Conservation (phyloP, 2,329 filamentous ascomycete genomes). For the Nannizziopsis barbatae region DNA sequence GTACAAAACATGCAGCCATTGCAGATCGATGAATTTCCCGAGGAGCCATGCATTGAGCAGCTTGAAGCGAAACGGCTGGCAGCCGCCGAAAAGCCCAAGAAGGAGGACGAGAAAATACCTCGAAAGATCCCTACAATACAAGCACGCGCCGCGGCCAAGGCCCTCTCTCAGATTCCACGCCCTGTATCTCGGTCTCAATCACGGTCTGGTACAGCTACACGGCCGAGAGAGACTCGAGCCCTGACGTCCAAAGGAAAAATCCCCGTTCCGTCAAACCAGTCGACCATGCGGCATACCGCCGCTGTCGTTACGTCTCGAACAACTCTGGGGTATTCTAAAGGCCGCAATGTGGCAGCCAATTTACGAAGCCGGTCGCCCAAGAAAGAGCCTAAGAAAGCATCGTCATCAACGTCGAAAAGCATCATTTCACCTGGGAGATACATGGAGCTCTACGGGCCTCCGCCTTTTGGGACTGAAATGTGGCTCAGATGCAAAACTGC, state of each 20-base stretch:
- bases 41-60: conserved; percentile 28
- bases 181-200: conserved; percentile 27
- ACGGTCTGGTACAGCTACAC: conserved; percentile 29
- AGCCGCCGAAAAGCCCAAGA: conserved; percentile 18
- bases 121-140: conserved; percentile 30
- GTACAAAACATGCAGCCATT: conserved; percentile 54
- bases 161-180: conserved; percentile 26
- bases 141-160: conserved; percentile 32
- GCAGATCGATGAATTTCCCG: conserved; percentile 37
- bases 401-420: conserved; percentile 18
- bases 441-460: conserved; percentile 33
- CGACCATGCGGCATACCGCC: conserved; percentile 47
- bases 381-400: conserved; percentile 13
- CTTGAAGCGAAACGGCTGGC: conserved; percentile 20
- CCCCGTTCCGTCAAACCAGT: conserved; percentile 37
- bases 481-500: conserved; percentile 32
- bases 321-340: conserved; percentile 76
- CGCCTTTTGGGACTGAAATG: conserved; percentile 35
- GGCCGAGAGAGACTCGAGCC: conserved; percentile 29
- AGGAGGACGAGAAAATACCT: conserved; percentile 20
- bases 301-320: conserved; percentile 61
- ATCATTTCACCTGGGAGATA: conserved; percentile 34
- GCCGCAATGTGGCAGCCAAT: conserved; percentile 40
- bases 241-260: conserved; percentile 30
- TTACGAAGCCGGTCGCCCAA: conserved; percentile 16